A percentile compares a stretch with the other conserved stretches of the same genome.
These are phyloP conservation scores for Erucastrum elatum DNA, from an alignment of 345 rosid genomes.

Conservation along the genomic window DNA sequence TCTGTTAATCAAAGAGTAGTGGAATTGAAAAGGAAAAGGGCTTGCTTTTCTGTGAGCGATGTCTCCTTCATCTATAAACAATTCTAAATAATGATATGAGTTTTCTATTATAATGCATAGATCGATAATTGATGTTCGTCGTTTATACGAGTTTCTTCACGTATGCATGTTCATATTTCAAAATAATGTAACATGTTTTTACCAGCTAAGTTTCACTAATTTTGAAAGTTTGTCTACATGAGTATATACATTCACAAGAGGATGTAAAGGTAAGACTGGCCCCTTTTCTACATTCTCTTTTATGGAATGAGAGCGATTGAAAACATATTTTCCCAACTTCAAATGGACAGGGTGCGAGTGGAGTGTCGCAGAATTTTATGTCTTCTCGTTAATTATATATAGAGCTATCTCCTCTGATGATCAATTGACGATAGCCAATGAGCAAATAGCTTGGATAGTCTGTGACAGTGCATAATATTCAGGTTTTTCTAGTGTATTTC, in stretches of 20 bases:
- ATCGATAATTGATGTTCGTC: not conserved
- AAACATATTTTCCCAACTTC: not conserved
- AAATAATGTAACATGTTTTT: not conserved
- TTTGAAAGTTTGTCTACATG: not conserved
- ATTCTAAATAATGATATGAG: not conserved
- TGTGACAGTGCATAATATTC: not conserved
- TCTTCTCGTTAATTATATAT: not conserved
- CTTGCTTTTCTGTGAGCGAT: not conserved
- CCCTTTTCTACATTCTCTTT: not conserved
- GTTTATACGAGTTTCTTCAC: not conserved
- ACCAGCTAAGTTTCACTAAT: not conserved
- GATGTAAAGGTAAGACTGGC: not conserved
- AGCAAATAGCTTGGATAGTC: not conserved
- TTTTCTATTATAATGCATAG: not conserved
- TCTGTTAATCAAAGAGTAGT: constrained; percentile 8
- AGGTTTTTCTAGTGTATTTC: not conserved
- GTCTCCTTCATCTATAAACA: constrained; percentile 29
- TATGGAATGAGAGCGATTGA: not conserved
- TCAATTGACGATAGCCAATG: not conserved
- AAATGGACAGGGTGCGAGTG: not conserved
- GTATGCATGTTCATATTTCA: not conserved
- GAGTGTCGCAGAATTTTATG: not conserved
- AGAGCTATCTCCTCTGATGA: not conserved
- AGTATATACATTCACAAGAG: not conserved
- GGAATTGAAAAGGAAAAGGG: not conserved